Evolutionary conservation across 805 yeast genomes (phyloP).

Genomic region (Vanderwaltozyma yarrowii): DNA sequence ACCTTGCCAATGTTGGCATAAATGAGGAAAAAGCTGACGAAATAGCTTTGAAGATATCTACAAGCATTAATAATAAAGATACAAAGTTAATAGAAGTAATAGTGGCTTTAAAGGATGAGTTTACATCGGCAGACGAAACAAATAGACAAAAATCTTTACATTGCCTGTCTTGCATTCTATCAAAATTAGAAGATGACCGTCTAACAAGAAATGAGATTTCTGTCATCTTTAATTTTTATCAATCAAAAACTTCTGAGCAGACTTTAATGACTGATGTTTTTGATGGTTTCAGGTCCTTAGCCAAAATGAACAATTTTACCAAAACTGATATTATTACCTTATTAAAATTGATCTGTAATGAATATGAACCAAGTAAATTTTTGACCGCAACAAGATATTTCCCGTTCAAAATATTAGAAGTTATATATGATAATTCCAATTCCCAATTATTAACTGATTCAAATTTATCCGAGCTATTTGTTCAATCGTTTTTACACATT

Average conservation of each 20-base stretch:
- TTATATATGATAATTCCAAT: conserved; percentile 23
- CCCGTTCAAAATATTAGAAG: conserved; percentile 42
- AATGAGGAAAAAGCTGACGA: conserved; percentile 25
- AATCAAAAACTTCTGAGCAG: conserved; percentile 59
- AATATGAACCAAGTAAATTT: conserved; percentile 46
- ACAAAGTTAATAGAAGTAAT: conserved; percentile 43
- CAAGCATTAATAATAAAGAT: conserved; percentile 15
- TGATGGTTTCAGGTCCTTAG: conserved; percentile 42
- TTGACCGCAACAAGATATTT: conserved; percentile 53
- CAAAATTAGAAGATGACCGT: conserved; percentile 18
- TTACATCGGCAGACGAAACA: conserved; percentile 49
- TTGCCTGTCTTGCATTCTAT: conserved; percentile 34
- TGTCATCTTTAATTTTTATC: conserved; percentile 41
- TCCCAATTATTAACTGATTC: conserved; percentile 14
- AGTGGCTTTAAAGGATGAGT: conserved; percentile 45
- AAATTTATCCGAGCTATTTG: conserved; percentile 29
- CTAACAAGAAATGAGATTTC: conserved; percentile 32
- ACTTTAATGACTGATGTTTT: conserved; percentile 42
- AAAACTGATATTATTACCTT: conserved; percentile 29
- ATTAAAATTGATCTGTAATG: conserved; percentile 28
- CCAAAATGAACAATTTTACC: conserved; percentile 41
- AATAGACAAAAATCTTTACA: conserved; percentile 41
- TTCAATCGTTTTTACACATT: conserved; percentile 51
- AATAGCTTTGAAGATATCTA: conserved; percentile 24
- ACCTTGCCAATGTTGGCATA: conserved; percentile 33